Base-by-base conservation (phyloP, 495 filamentous ascomycete genomes). In the Trypethelium eluteriae region DNA sequence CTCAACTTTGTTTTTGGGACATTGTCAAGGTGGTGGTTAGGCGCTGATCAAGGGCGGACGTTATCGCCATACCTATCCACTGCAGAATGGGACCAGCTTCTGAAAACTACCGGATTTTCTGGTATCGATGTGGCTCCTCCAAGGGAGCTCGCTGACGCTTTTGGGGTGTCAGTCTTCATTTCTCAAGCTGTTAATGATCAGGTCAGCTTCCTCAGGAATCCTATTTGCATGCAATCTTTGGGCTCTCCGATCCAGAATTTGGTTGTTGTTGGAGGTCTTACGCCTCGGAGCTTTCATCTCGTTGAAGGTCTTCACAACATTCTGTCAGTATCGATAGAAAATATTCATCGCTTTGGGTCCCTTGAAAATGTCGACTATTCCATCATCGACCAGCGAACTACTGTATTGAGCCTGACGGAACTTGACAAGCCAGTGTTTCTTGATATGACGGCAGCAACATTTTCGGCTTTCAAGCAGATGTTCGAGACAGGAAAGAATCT, bases 51-150 rank as follows among this genome's bases (percentile, higher is more conserved):
- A 10, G 53, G 53, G 18, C n/a, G 53, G 36, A 6, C 53, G 3
- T 7, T 38, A 32, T 18, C 25, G 16, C 46, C 64, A 35, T 16
- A 18, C 25, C 25, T 38, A 18, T 36, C 47, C 36, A 38, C 39
- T 14, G n/a, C 38, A 9, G 18, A 64, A 16, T 77, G 75, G 74
- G 62, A 75, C 12, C 39, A 46, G 0, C 44, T 69, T 6, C 64
- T 77, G 12, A 7, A n/a, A 11, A 25, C 69, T 35, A 66, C 65
- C 2, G 69, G 69, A 0, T 77, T 76, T 62, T 69, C 70, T 3
- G 75, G 75, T 9, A 25, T 70, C 3, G 66, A 72, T 46, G 35
- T 32, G 16, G 14, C 2, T 9, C 3, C 53, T 7, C 53, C 53
- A 14, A 25, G 0, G 25, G 6, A 4, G 10, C 32, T 36, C 14